Evolutionary conservation across 2,329 filamentous ascomycete genomes (phyloP).

Genomic region (Microdochium paspali): DNA sequence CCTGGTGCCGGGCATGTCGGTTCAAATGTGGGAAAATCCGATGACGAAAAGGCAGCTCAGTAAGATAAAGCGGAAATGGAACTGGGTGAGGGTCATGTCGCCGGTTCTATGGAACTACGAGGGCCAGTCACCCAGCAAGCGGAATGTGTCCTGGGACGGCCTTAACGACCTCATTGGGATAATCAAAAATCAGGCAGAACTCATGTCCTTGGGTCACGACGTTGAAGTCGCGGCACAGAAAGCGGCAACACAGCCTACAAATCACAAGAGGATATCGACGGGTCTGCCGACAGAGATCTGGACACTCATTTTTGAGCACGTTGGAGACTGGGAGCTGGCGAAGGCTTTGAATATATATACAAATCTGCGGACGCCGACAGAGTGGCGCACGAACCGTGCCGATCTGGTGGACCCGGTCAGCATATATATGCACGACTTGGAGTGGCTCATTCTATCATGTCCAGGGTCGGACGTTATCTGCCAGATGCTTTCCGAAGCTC

Average conservation of each 20-base stretch:
- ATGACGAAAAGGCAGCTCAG: conserved; percentile 80
- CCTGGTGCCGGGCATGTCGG: conserved; percentile 81
- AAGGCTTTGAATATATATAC: conserved; percentile 74
- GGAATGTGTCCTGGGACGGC: conserved; percentile 50
- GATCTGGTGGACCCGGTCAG: conserved; percentile 50
- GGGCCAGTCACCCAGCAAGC: conserved; percentile 30
- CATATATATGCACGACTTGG: conserved; percentile 67
- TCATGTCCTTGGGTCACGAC: conserved; percentile 65
- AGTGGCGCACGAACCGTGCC: conserved; percentile 17
- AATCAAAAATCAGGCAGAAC: conserved; percentile 67
- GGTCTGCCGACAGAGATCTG: conserved; percentile 77
- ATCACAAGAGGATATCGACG: conserved; percentile 24
- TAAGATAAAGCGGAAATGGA: conserved; percentile 77
- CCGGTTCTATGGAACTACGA: conserved; percentile 80
- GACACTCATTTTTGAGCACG: conserved; percentile 76
- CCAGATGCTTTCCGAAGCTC: conserved; percentile 61
- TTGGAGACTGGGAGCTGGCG: conserved; percentile 86
- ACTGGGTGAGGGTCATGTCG: conserved; percentile 73
- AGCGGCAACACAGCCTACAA: conserved; percentile 23
- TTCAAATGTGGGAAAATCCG: conserved; percentile 82
- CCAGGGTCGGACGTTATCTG: conserved; percentile 58
- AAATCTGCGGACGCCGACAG: conserved; percentile 59
- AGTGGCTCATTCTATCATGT: conserved; percentile 74
- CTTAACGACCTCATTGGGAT: conserved; percentile 65
- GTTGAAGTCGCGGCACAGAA: conserved; percentile 45